Percentiles rank a stretch among this genome's conserved stretches.
Conservation (phyloP, 129 eudicot species). For the Flaveria robusta region DNA sequence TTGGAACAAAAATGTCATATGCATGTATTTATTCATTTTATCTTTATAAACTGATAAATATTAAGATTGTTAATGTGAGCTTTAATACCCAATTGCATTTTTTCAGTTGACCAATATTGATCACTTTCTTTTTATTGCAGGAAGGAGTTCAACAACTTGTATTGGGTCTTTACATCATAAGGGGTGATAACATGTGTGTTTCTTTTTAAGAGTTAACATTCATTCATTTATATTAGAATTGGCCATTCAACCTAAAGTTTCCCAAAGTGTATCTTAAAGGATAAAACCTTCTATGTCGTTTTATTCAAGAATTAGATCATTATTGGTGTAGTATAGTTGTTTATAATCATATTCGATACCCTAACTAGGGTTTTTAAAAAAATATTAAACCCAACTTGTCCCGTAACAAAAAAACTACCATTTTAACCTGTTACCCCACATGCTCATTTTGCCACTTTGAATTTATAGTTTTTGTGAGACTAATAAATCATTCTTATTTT, state of each 20-base stretch:
- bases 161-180: slow-evolving; percentile 83
- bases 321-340: background rate
- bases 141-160: slow-evolving; percentile 96
- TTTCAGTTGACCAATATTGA: background rate
- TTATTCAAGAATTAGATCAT: background rate
- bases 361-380: background rate
- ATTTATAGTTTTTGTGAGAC: background rate
- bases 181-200: slow-evolving; percentile 93
- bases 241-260: background rate
- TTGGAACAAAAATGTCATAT: background rate
- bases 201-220: slow-evolving; percentile 10
- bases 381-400: background rate
- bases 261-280: background rate
- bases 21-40: background rate
- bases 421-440: background rate
- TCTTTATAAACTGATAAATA: background rate
- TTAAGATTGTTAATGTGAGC: background rate
- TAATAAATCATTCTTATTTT: background rate
- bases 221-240: background rate
- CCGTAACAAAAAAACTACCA: background rate
- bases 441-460: background rate
- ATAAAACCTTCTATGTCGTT: background rate
- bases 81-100: background rate
- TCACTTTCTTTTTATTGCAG: slow-evolving; percentile 39
- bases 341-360: background rate